Evolutionary conservation across 371 early-diverging fungal genomes (phyloP).

Genomic region (Mortierella sp.): DNA sequence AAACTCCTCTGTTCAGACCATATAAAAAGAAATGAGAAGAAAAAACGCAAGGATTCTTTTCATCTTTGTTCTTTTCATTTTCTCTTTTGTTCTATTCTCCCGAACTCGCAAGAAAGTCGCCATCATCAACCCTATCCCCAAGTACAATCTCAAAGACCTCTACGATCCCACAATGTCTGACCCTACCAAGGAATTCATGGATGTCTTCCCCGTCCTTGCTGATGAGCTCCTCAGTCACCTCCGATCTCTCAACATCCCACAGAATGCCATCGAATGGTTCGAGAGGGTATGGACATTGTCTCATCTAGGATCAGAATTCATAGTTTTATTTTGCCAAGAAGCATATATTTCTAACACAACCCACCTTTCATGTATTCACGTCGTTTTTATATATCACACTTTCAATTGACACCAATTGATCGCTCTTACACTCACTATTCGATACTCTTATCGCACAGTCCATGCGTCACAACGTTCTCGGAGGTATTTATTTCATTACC

Average conservation of each 20-base stretch:
- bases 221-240: slow-evolving; percentile 76
- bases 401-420: background rate
- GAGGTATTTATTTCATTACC: slow-evolving; percentile 66
- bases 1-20: background rate
- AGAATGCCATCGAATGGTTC: slow-evolving; percentile 81
- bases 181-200: slow-evolving; percentile 68
- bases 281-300: slow-evolving; percentile 57
- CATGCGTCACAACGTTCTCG: slow-evolving; percentile 84
- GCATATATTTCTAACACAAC: too few species aligned
- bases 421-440: background rate
- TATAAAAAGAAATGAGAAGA: slow-evolving; percentile 1
- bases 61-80: background rate
- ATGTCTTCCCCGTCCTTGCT: slow-evolving; percentile 67
- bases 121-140: slow-evolving; percentile 5
- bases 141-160: background rate
- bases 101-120: background rate
- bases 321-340: too few species aligned
- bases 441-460: slow-evolving; percentile 56
- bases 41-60: slow-evolving; percentile 3
- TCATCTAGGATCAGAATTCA: background rate
- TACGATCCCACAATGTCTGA: slow-evolving; percentile 60
- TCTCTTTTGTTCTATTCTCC: background rate
- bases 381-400: too few species aligned
- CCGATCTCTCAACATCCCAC: slow-evolving; percentile 76
- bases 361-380: too few species aligned